phyloP scores from a whole-genome alignment of 73 alveolate genomes.

The Blepharisma stoltei region DNA sequence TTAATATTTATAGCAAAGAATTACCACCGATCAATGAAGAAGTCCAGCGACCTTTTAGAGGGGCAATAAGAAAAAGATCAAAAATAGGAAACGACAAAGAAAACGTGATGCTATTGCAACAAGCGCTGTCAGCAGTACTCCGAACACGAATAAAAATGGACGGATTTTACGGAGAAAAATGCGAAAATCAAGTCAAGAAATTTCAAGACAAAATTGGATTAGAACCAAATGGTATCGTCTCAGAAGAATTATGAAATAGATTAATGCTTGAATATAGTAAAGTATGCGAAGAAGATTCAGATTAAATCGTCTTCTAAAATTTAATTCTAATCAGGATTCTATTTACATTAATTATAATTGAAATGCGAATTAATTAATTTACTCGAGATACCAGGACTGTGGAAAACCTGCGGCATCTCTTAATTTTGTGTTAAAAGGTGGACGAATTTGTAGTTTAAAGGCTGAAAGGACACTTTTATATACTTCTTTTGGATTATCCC shows the following conservation, averaged over 20 bases:
- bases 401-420: background rate
- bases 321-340: too few species aligned
- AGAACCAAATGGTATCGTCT: constrained; percentile 10
- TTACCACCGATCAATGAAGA: too few species aligned
- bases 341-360: too few species aligned
- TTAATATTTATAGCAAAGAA: too few species aligned
- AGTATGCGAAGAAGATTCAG: too few species aligned
- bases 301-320: too few species aligned
- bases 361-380: too few species aligned
- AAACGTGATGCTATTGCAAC: background rate
- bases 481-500: background rate
- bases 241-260: background rate
- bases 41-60: too few species aligned
- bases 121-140: background rate
- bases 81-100: background rate
- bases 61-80: background rate
- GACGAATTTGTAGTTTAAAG: background rate
- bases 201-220: constrained; percentile 9
- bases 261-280: background rate
- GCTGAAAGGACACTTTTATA: background rate
- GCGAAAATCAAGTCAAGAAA: background rate
- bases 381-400: background rate
- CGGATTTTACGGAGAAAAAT: constrained; percentile 5
- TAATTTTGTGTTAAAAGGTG: background rate
- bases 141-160: background rate